A percentile compares a stretch with the other conserved stretches of the same genome.
Evolutionary conservation across 2,329 filamentous ascomycete species (phyloP).

Genomic region (Incumbomyces delicatus): DNA sequence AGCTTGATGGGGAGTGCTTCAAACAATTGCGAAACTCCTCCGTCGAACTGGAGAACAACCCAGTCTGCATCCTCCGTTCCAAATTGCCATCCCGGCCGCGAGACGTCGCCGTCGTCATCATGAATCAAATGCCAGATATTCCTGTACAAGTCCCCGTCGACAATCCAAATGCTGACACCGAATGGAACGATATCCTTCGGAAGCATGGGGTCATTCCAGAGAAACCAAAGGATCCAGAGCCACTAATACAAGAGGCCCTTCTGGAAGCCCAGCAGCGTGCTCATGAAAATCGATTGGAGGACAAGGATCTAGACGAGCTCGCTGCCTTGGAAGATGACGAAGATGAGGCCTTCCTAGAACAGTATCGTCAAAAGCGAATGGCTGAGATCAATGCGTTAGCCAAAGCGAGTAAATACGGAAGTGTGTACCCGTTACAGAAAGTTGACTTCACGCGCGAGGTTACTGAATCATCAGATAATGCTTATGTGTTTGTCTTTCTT

Average conservation of each 20-base stretch:
- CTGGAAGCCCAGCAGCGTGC: conserved; percentile 71
- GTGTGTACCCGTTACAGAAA: conserved; percentile 88
- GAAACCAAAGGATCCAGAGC: conserved; percentile 88
- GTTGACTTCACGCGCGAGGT: conserved; percentile 86
- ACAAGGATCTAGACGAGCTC: conserved; percentile 88
- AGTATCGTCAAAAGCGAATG: conserved; percentile 75
- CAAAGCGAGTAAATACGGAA: conserved; percentile 71
- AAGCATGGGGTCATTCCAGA: conserved; percentile 97
- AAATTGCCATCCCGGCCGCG: background rate
- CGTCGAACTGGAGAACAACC: too few species aligned
- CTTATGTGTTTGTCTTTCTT: conserved; percentile 64
- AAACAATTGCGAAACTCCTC: too few species aligned
- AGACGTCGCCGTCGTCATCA: background rate
- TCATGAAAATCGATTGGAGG: conserved; percentile 85
- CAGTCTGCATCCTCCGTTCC: too few species aligned
- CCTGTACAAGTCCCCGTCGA: conserved; percentile 74
- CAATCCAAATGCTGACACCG: conserved; percentile 92
- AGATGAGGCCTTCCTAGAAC: conserved; percentile 81
- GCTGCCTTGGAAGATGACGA: conserved; percentile 91
- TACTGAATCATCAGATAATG: conserved; percentile 72
- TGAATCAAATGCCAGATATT: conserved; percentile 32
- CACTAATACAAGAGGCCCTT: conserved; percentile 91
- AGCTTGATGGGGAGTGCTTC: too few species aligned
- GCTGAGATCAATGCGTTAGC: conserved; percentile 67
- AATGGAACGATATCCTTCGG: conserved; percentile 99